Evolutionary conservation across 148 eudicot genomes (phyloP), one percentile per base, ranked within the genome.

Genomic region (Cornus florida): DNA sequence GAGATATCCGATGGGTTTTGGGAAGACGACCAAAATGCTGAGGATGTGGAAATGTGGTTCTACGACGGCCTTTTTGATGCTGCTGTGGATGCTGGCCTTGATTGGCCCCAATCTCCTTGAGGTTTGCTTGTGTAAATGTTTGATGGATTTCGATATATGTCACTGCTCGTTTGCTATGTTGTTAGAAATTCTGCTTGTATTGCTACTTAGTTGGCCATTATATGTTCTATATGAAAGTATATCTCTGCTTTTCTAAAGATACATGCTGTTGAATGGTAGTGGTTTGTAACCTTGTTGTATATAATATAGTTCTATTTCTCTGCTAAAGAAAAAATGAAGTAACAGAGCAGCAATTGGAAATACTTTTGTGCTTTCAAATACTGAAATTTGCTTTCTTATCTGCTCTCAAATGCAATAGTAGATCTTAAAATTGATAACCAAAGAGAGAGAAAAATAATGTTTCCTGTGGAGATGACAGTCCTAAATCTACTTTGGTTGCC

Each of bases 1-100:
- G 87, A 78, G 24, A 32, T 67, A 53, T 50, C 80, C 14, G 83
- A 82, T 70, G 94, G 80, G 69, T 64, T 75, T 14, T 84, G 80
- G 83, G 89, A 78, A 23, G 86, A 85, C 17, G 85, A 82, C 20
- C 72, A 79, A 9, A 74, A 80, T 33, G 70, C 70, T 24, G 85
- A 84, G 67, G 88, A 88, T 66, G 79, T 90, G 16, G 95, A 85
- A 22, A 74, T 82, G 83, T 70, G 86, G 84, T 88, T 83, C 78
- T 86, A 84, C 14, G 86, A 83, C 24, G 80, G 82, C 12, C 9
- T 62, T 62, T 74, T 78, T 35, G 71, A 80, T 43, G 75, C 71
- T 43, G 75, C 71, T 46, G 75, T 65, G 64, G 82, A 80, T 70
- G 79, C 79, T 53, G 87, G 77, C 48, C 74, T 17, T 71, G 84